phyloP scores from a whole-genome alignment of 1,139 yeast genomes.

The Saccharomycopsis hybrid region DNA sequence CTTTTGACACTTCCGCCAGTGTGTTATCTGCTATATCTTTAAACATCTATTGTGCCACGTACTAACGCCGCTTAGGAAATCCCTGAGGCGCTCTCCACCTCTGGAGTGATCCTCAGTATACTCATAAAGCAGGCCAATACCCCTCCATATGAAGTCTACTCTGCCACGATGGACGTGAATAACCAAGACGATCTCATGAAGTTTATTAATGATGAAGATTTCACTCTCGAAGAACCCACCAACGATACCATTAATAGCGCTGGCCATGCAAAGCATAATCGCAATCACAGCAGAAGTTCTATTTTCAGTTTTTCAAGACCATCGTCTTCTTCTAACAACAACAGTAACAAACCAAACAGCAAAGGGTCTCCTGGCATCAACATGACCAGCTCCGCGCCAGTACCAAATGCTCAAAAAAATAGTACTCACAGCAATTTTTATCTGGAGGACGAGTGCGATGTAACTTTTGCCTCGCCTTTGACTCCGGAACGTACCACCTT shows the following conservation, averaged over 20 bases:
- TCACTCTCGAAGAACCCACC: neutral
- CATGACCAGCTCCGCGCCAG: too few relatives aligned
- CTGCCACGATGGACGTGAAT: neutral
- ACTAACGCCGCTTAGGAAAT: slow-evolving; percentile 1
- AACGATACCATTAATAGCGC: neutral
- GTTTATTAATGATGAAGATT: neutral
- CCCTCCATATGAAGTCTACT: neutral
- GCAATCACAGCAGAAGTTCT: too few relatives aligned
- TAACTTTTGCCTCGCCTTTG: slow-evolving; percentile 9
- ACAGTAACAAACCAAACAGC: too few relatives aligned
- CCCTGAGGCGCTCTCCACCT: slow-evolving; percentile 8
- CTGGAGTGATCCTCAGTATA: slow-evolving; percentile 1
- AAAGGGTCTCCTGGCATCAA: too few relatives aligned
- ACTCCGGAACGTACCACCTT: slow-evolving; percentile 11
- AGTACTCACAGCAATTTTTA: neutral
- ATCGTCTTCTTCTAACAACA: too few relatives aligned
- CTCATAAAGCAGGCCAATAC: neutral
- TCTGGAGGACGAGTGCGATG: neutral
- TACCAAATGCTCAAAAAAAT: too few relatives aligned
- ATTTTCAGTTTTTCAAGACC: too few relatives aligned
- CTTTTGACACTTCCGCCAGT: neutral
- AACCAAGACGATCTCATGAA: neutral
- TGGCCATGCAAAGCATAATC: neutral
- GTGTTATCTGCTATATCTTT: too few relatives aligned
- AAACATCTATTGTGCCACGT: too few relatives aligned